A percentile compares a stretch with the other conserved stretches of the same genome.
phyloP scores from a whole-genome alignment of 176 grass and related monocot species.

The Chrysopogon serrulatus region DNA sequence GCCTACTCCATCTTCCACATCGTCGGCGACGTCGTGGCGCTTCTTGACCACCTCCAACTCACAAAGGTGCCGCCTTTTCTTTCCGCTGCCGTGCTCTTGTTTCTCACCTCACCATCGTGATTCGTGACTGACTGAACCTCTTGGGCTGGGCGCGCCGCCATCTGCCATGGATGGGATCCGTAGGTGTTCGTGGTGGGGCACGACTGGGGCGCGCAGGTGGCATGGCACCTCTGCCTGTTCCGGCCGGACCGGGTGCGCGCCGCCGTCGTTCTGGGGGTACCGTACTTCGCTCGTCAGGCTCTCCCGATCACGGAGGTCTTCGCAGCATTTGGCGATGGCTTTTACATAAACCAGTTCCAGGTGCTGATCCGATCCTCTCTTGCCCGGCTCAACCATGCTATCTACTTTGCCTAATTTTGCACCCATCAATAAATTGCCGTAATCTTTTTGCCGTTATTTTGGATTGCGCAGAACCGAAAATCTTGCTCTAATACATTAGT shows the following conservation, averaged over 20 bases:
- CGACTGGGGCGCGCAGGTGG: constrained; percentile 50
- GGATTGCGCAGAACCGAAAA: neutral
- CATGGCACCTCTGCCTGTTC: constrained; percentile 58
- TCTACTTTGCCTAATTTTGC: neutral
- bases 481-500: neutral
- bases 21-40: constrained; percentile 48
- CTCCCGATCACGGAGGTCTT: neutral
- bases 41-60: constrained; percentile 41
- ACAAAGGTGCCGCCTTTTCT: constrained; percentile 11
- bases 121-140: neutral
- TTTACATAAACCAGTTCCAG: constrained; percentile 63
- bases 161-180: neutral
- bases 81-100: neutral
- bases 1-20: constrained; percentile 45
- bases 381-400: neutral
- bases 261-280: constrained; percentile 31
- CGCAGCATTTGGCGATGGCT: constrained; percentile 30
- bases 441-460: neutral
- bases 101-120: neutral
- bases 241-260: constrained; percentile 53
- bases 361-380: neutral
- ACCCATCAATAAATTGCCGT: neutral
- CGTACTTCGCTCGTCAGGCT: constrained; percentile 34
- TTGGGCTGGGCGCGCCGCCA: neutral
- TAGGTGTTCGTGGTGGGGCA: constrained; percentile 65